Base-by-base conservation (phyloP, 495 filamentous ascomycete genomes). In the Penicillium waksmanii region DNA sequence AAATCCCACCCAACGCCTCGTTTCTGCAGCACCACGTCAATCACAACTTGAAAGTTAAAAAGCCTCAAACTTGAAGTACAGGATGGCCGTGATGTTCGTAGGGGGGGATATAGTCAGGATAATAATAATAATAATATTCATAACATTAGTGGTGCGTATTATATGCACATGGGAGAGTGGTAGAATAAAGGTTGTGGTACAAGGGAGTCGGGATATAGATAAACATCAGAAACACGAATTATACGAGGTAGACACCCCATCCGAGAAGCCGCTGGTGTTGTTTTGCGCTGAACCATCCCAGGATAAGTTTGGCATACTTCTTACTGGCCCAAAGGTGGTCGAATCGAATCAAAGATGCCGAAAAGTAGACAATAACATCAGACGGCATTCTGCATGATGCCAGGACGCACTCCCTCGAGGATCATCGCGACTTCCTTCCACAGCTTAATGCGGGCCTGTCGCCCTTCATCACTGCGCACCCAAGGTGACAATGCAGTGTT, bases 391-490 rank as follows among this genome's bases (percentile, higher is more conserved):
- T 64, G 54, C 57, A 71, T 74, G 15, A 82, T 71, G 3, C 80
- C 79, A 9, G 80, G 79, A 27, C 65, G 58, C 19, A 84, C 69
- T 34, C 64, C 74, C 58, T 83, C 81, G 40, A 86, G 31, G 48
- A 85, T 82, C 21, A 56, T 60, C 15, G 68, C 66, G 9, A 87
- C 31, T 69, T 88, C 83, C n/a, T 58, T 57, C 76, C 85, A 82
- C 8, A 89, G 72, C 66, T 72, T 75, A 65, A 76, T 70, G 51
- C 85, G 75, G 38, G 78, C 76, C 51, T 78, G 51, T 5, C 53
- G 38, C 5, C 75, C 77, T 23, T 82, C 69, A 1, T 68, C 60
- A 52, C 74, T 77, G 13, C 55, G 67, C 6, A 81, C 79, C 53
- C 78, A 68, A 27, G 69, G 38, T 2, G 70, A 78, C 58, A 64